Evolutionary conservation across 768 basidiomycete species (phyloP), one percentile per base, ranked within the genome.

Genomic region (Albatrellus ellisii): DNA sequence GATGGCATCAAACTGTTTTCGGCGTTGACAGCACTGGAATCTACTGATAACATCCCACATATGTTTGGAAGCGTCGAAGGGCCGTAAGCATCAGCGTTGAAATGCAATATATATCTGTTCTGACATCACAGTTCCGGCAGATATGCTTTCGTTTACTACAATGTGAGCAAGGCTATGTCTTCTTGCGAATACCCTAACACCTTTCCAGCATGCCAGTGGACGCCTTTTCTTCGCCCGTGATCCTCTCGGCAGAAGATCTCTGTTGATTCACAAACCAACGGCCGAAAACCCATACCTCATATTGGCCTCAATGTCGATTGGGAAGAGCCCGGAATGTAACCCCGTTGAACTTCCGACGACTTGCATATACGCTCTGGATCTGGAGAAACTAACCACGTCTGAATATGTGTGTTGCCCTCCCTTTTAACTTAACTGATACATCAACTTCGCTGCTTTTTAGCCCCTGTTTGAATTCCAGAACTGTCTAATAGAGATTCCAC

Each of bases 241-340:
- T 58, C 86, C 87, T 3, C 70, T 91, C 2, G 89, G 89, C 6
- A 72, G 89, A 27, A 72, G 90, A 36, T 91, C 89, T n/a, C 67
- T 94, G 6, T 63, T 94, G 6, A 63, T 86, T 25, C 82, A 82
- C 44, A 64, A 59, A 44, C 80, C 81, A 22, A 69, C 68, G 11
- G 28, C 47, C 1, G 38, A 41, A 14, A 59, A 60, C 4, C 76
- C 80, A 0, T 69, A 68, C 46, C 63, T 88, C 32, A 54, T 84
- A 25, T 60, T 90, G 21, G 57, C 76, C 6, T 89, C 86, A 1
- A 77, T 77, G 3, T 79, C 82, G 4, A 56, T 63, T 17, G 79
- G 79, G 5, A 27, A 49, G 8, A 55, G 68, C 43, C 47, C 62
- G 18, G 53, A 51, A n/a, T 75, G 68, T 44, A 52, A 66, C 0